phyloP scores from a whole-genome alignment of 768 basidiomycete genomes.

The Rhodocollybia butyracea region DNA sequence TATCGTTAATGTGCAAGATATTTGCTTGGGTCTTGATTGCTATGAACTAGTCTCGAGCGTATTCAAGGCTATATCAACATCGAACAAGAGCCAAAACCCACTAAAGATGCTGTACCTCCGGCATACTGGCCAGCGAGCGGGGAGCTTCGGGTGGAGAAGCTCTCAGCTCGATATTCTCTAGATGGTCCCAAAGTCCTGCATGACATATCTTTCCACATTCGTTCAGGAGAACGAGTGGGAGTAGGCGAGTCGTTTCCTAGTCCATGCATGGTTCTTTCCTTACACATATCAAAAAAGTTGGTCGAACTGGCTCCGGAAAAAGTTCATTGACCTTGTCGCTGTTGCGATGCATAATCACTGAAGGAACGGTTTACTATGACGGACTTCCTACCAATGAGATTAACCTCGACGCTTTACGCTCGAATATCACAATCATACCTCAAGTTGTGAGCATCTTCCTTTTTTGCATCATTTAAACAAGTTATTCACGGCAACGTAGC shows the following conservation, averaged over 20 bases:
- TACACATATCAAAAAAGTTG: constrained; percentile 24
- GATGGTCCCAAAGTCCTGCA: constrained; percentile 52
- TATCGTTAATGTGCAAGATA: too few relatives aligned
- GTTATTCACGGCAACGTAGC: constrained; percentile 8
- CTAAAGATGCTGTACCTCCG: constrained; percentile 40
- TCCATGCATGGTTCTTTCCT: neutral
- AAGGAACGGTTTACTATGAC: constrained; percentile 56
- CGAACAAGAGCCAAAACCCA: constrained; percentile 37
- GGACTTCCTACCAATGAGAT: constrained; percentile 43
- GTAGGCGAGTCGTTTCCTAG: constrained; percentile 26
- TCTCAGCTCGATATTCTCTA: constrained; percentile 47
- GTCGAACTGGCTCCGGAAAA: constrained; percentile 45
- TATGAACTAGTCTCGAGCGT: constrained; percentile 16
- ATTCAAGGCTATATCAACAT: constrained; percentile 34
- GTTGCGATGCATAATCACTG: constrained; percentile 54
- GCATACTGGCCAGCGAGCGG: constrained; percentile 61
- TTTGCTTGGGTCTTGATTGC: too few relatives aligned
- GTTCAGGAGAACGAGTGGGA: constrained; percentile 56
- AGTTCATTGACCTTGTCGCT: constrained; percentile 59
- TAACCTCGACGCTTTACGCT: constrained; percentile 54
- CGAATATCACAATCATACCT: constrained; percentile 59
- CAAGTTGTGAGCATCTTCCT: constrained; percentile 32
- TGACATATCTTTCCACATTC: constrained; percentile 48
- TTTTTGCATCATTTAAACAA: neutral
- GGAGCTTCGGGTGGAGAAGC: constrained; percentile 43